phyloP scores from a whole-genome alignment of 352 stramenopile species.

The Aphanomyces cochlioides region DNA sequence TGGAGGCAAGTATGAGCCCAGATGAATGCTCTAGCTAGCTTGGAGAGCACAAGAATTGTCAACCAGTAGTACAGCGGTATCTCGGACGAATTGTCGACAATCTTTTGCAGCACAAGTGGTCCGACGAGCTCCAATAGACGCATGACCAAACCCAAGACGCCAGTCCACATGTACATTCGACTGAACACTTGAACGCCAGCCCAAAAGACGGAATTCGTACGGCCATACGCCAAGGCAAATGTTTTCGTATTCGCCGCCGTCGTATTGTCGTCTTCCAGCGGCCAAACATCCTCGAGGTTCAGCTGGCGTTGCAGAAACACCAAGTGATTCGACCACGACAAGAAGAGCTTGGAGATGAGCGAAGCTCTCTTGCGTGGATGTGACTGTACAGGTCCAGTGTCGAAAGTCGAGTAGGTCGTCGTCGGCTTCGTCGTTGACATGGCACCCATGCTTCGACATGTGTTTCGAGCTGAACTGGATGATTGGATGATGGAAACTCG shows the following conservation, averaged over 20 bases:
- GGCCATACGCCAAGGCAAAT: neutral
- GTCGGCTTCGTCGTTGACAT: too few relatives aligned
- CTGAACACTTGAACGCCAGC: neutral
- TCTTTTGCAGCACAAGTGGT: slow-evolving; percentile 9
- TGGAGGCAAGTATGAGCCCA: neutral
- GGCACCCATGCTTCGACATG: too few relatives aligned
- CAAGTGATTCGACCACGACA: neutral
- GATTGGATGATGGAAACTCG: too few relatives aligned
- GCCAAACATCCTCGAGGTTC: neutral
- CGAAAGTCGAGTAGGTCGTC: too few relatives aligned
- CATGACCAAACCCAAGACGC: neutral
- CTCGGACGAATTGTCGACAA: neutral
- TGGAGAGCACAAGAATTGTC: slow-evolving; percentile 9
- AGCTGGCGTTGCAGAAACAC: neutral
- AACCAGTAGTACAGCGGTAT: slow-evolving; percentile 5
- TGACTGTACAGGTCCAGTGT: too few relatives aligned
- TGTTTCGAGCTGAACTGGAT: too few relatives aligned
- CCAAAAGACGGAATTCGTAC: neutral
- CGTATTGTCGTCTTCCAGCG: neutral
- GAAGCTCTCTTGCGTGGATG: neutral
- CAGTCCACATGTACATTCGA: neutral
- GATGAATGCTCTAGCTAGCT: neutral
- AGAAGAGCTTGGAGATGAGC: neutral
- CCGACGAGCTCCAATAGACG: slow-evolving; percentile 2
- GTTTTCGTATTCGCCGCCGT: neutral